Evolutionary conservation across 371 early-diverging fungal genomes (phyloP), one percentile per base, ranked within the genome.

Genomic region (Mortierella sp.): DNA sequence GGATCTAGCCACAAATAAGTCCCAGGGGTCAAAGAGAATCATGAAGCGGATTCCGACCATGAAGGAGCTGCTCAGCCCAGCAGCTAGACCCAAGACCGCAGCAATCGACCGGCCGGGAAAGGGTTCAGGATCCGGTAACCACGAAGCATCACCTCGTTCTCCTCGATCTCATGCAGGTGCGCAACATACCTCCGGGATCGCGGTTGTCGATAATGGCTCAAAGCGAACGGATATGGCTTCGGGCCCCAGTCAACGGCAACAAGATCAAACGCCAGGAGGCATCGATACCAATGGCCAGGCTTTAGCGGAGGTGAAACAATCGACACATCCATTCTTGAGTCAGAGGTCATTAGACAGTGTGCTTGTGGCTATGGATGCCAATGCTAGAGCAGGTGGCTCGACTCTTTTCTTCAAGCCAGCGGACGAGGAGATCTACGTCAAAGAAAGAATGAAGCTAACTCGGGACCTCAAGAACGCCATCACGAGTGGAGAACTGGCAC

Each of bases 371-470:
- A 68, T 92, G 49, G 93, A 94, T 49, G 86, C 85, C 34, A 84
- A 83, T 4, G 87, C 89, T 11, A 26, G 59, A 23, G 60, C 63
- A 3, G 67, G 59, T 86, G 91, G 57, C 72, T 84, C 90, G 11
- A 92, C 93, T 17, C 60, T 89, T 41, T 96, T 96, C 61, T 84
- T 92, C 14, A 92, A 91, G 54, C 80, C 85, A 14, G 79, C 90
- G 8, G 84, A 88, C 3, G 97, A 97, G 75, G 95, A 95, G 49
- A 87, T 88, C 31, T 96, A 88, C 73, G 97, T 95, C 34, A 88
- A 92, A 26, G 84, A 89, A 19, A 89, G 92, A 61, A 78, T 94
- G 24, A 87, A 89, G 34, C 82, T 95, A 67, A 86, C 89, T 30
- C 81, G 92, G 14, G 94, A 95, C 51, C 80, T 97, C 8, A 90